These are phyloP conservation scores for Mycena vulgaris DNA, from an alignment of 768 basidiomycete species.

Conservation along the genomic window DNA sequence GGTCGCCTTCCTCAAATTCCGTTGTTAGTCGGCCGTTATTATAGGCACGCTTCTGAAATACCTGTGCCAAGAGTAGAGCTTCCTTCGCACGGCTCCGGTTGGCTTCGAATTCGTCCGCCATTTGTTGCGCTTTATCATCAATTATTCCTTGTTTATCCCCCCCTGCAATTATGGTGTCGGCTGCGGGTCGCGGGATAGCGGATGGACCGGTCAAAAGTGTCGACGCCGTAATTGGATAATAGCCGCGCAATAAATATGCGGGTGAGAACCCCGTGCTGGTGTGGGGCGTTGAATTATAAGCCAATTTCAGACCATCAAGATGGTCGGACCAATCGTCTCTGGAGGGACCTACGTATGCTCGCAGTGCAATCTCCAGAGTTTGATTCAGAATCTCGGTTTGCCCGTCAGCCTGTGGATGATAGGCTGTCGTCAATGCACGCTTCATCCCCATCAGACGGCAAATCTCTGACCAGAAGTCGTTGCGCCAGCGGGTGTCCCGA, in stretches of 20 bases:
- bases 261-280: constrained; percentile 45
- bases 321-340: constrained; percentile 44
- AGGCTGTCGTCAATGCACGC: constrained; percentile 42
- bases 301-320: constrained; percentile 41
- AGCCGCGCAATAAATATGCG: constrained; percentile 46
- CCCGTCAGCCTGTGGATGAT: constrained; percentile 53
- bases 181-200: not conserved
- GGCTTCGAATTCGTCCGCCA: constrained; percentile 23
- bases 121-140: constrained; percentile 20
- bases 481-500: constrained; percentile 43
- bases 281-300: constrained; percentile 45
- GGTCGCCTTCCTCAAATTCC: constrained; percentile 41
- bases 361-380: constrained; percentile 46
- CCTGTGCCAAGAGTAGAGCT: constrained; percentile 31
- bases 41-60: constrained; percentile 25
- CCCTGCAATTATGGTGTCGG: not conserved
- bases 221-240: constrained; percentile 35
- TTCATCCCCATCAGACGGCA: constrained; percentile 45
- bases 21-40: constrained; percentile 31
- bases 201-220: not conserved
- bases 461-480: constrained; percentile 47
- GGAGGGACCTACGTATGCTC: constrained; percentile 45
- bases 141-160: not conserved
- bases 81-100: constrained; percentile 15
- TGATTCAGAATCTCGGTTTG: constrained; percentile 55